Evolutionary conservation across 768 basidiomycete species (phyloP).

Genomic region (Mycena galopus): DNA sequence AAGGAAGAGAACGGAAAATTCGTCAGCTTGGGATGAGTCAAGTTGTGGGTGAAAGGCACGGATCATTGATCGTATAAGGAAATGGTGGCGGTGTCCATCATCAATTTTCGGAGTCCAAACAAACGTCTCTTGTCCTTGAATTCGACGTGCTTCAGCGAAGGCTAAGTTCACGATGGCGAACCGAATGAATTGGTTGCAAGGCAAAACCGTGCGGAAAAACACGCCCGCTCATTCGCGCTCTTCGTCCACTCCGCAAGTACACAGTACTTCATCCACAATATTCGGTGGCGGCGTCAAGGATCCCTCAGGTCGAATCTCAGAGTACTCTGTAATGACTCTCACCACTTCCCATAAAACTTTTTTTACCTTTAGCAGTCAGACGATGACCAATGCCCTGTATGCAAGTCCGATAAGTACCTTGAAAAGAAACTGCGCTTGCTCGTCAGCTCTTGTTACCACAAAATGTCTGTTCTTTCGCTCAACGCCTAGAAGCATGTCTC

Average conservation of each 20-base stretch:
- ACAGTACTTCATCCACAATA: constrained; percentile 79
- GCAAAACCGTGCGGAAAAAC: constrained; percentile 81
- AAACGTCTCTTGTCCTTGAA: constrained; percentile 3
- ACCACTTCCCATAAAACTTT: constrained; percentile 3
- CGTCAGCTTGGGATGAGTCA: too few species aligned
- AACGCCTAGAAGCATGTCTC: background rate
- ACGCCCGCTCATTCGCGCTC: constrained; percentile 67
- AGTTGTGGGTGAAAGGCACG: too few species aligned
- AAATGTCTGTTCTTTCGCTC: constrained; percentile 74
- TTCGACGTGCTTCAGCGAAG: background rate
- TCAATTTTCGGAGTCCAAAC: too few species aligned
- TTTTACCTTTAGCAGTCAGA: constrained; percentile 20
- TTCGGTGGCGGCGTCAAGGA: constrained; percentile 91
- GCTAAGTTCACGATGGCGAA: constrained; percentile 30
- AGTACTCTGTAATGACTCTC: constrained; percentile 75
- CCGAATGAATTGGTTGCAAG: constrained; percentile 69
- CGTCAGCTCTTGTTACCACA: constrained; percentile 98
- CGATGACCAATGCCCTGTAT: constrained; percentile 97
- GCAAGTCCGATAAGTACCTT: constrained; percentile 95
- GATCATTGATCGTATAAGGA: too few species aligned
- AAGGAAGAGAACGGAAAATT: too few species aligned
- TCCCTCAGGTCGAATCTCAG: constrained; percentile 83
- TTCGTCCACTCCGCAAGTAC: constrained; percentile 73
- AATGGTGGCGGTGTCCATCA: background rate
- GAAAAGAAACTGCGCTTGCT: constrained; percentile 94